A percentile compares a stretch with the other conserved stretches of the same genome.
These are phyloP conservation scores for Ustilago tritici DNA, from an alignment of 1,284 basidiomycete species.

Conservation along the genomic window DNA sequence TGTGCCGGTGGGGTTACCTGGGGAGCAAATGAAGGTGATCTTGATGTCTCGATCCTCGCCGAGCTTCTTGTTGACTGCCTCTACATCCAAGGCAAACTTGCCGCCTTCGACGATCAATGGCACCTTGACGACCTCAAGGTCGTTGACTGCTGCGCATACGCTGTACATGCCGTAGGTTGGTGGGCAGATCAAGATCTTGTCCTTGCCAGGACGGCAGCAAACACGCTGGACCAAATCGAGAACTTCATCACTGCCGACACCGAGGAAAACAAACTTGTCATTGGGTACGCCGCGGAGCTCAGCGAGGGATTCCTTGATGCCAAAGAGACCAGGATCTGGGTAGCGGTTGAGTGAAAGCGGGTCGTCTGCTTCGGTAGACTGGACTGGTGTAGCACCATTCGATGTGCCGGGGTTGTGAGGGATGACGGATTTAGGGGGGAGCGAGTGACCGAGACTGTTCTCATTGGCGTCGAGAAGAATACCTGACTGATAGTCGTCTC, in stretches of 20 bases:
- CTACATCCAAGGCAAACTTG: slow-evolving; percentile 78
- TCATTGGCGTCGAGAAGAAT: slow-evolving; percentile 99
- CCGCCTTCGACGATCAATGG: slow-evolving; percentile 81
- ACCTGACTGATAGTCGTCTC: slow-evolving; percentile 93
- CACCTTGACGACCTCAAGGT: slow-evolving; percentile 84
- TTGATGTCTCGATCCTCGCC: slow-evolving; percentile 75
- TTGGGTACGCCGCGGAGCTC: slow-evolving; percentile 71
- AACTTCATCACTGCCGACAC: slow-evolving; percentile 96
- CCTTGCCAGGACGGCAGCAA: slow-evolving; percentile 82
- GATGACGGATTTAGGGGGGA: slow-evolving; percentile 71
- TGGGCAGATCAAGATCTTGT: slow-evolving; percentile 78
- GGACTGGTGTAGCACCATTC: slow-evolving; percentile 28
- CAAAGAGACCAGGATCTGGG: slow-evolving; percentile 84
- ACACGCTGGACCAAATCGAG: slow-evolving; percentile 94
- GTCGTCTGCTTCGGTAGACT: slow-evolving; percentile 38
- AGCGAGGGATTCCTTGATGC: slow-evolving; percentile 83
- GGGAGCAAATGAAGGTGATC: slow-evolving; percentile 93
- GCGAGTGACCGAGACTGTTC: slow-evolving; percentile 89
- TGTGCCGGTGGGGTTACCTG: slow-evolving; percentile 96
- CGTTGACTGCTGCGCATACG: slow-evolving; percentile 95
- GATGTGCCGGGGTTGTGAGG: slow-evolving; percentile 42
- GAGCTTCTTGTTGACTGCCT: slow-evolving; percentile 51
- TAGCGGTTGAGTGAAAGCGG: slow-evolving; percentile 80
- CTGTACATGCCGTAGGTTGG: slow-evolving; percentile 99
- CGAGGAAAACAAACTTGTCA: slow-evolving; percentile 82